A percentile compares a stretch with the other conserved stretches of the same genome.
Evolutionary conservation across 2,329 filamentous ascomycete species (phyloP).

Genomic region (Ceratocystis ficicola): DNA sequence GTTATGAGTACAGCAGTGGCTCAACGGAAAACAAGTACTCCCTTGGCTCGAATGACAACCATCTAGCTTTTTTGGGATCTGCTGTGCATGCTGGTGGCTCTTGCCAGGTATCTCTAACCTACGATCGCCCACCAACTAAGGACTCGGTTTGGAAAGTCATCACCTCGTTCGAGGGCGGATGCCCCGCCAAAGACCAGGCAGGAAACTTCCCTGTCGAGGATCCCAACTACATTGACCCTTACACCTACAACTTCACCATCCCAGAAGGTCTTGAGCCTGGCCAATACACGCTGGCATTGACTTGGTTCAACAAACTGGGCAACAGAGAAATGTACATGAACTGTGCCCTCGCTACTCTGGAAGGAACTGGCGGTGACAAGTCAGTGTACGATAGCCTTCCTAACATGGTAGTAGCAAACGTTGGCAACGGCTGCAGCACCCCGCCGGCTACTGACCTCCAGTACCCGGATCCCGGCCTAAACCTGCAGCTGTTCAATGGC

Average conservation of each 20-base stretch:
- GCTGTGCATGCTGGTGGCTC: conserved; percentile 85
- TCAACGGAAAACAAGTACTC: conserved; percentile 44
- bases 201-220: conserved; percentile 46
- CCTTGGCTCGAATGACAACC: conserved; percentile 46
- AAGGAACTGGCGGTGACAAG: conserved; percentile 38
- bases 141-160: conserved; percentile 75
- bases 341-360: conserved; percentile 64
- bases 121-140: conserved; percentile 56
- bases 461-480: conserved; percentile 51
- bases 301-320: conserved; percentile 86
- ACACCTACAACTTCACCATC: conserved; percentile 56
- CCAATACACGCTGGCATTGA: conserved; percentile 75
- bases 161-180: conserved; percentile 75
- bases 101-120: conserved; percentile 79
- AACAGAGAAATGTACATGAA: conserved; percentile 99
- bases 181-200: conserved; percentile 47
- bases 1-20: conserved; percentile 4
- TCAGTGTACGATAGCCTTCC: conserved; percentile 53
- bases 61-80: conserved; percentile 53
- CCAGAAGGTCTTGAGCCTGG: conserved; percentile 61
- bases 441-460: conserved; percentile 39
- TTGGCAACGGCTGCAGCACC: conserved; percentile 44
- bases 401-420: conserved; percentile 56
- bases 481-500: conserved; percentile 39
- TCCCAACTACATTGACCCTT: conserved; percentile 35